Conservation (phyloP, 371 early-diverging fungal species). For the Mortierella sp. region DNA sequence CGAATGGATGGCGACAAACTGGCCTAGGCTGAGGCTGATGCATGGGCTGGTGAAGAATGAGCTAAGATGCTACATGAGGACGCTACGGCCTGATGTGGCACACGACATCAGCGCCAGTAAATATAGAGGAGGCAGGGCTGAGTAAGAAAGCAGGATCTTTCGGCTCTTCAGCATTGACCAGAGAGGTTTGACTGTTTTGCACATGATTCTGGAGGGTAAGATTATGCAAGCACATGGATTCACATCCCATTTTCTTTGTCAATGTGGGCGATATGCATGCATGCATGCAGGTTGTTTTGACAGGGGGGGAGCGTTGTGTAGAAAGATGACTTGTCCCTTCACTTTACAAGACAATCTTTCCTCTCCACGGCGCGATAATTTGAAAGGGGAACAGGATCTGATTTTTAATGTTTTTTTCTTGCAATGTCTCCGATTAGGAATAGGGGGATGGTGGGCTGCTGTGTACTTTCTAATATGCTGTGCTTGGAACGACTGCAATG, state of each 20-base stretch:
- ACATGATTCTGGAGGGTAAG: not conserved
- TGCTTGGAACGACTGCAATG: not conserved
- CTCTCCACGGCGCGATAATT: not conserved
- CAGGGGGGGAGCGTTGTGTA: no score
- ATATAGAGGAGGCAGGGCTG: no score
- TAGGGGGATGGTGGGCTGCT: no score
- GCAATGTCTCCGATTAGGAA: no score
- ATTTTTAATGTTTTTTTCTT: no score
- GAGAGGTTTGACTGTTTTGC: not conserved
- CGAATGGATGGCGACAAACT: conserved; percentile 8
- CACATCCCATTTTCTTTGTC: not conserved
- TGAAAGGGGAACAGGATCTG: not conserved
- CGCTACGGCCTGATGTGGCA: conserved; percentile 6
- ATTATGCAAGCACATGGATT: not conserved
- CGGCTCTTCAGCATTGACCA: not conserved
- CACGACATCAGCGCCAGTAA: no score
- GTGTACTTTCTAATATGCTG: conserved; percentile 1
- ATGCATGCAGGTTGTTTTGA: no score
- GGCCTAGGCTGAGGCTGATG: conserved; percentile 15
- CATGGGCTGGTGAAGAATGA: conserved; percentile 1
- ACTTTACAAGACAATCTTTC: no score
- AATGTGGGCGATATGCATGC: no score
- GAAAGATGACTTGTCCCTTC: no score
- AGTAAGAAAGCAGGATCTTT: no score
- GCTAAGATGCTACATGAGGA: conserved; percentile 12